Evolutionary conservation across 2,329 filamentous ascomycete genomes (phyloP), one percentile per base, ranked within the genome.

Genomic region (Trichothecium roseum): DNA sequence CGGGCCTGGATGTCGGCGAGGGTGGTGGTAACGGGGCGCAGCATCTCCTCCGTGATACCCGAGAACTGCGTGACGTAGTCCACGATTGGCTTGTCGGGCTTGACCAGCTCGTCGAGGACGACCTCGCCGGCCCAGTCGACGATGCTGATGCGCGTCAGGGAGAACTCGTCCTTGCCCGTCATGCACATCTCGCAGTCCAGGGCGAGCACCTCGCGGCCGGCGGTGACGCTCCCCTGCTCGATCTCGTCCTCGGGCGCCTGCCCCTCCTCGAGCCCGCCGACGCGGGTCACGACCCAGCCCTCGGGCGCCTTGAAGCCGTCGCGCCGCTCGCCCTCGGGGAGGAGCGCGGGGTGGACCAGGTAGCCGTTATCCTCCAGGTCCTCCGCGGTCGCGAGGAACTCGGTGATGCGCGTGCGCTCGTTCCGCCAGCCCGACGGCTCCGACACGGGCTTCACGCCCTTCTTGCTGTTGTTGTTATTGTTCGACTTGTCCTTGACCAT

Each of bases 161-260:
- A 85, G 43, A 82, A 85, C 44, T 84, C 74, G 32, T 78, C 78
- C 41, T 81, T 77, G 40, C 80, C 83, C 3, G 87, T 93, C 61
- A 86, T 79, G 55, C 88, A 94, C 91, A 98, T 98, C 59, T 98
- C 91, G 59, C 91, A 98, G 55, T 98, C 91, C 37, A 98, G 67
- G 2, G 86, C 81, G 33, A 93, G 64, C 9, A 95, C 64, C 27
- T 81, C 72, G 42, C 86, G 76, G 26, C 88, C 91, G 20, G 77
- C 84, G 1, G 86, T 93, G 39, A 94, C 64, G 55, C 86, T 89
- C 37, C 87, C 89, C 46, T 79, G 64, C 56, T 94, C 69, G 39
- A 94, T 77, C 36, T 87, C 74, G 5, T 60, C 56, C 34, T 87
- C 81, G 3, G 81, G 75, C 6, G 81, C 69, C 33, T 72, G 58